Evolutionary conservation across 768 basidiomycete genomes (phyloP).

Genomic region (Boletus sp.): DNA sequence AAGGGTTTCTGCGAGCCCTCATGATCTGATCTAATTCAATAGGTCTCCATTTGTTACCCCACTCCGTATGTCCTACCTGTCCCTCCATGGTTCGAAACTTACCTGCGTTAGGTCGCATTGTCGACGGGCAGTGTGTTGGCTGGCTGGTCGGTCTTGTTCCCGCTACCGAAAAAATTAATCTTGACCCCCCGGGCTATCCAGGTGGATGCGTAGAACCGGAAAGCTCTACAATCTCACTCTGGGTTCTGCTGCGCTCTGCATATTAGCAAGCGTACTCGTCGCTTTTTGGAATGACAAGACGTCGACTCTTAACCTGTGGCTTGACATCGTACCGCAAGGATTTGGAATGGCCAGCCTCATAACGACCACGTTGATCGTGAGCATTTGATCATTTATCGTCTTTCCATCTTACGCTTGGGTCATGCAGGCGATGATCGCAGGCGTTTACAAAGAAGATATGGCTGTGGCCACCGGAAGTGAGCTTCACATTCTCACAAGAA

Average conservation of each 20-base stretch:
- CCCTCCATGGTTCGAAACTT: constrained; percentile 9
- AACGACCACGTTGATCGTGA: constrained; percentile 81
- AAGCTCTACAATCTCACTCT: constrained; percentile 79
- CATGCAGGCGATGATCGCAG: constrained; percentile 80
- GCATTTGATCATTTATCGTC: constrained; percentile 29
- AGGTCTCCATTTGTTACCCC: constrained; percentile 88
- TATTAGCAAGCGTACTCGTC: constrained; percentile 61
- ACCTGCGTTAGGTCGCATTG: constrained; percentile 59
- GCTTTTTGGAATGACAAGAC: constrained; percentile 66
- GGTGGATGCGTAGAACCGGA: constrained; percentile 85
- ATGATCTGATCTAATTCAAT: constrained; percentile 13
- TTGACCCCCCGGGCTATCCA: constrained; percentile 29
- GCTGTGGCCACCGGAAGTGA: constrained; percentile 89
- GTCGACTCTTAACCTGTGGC: constrained; percentile 63
- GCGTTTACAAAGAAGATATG: constrained; percentile 76
- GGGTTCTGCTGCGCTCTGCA: constrained; percentile 55
- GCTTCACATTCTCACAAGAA: constrained; percentile 30
- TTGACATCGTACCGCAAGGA: constrained; percentile 77
- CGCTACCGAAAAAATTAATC: constrained; percentile 2
- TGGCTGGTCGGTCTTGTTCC: constrained; percentile 61
- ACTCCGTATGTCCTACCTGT: constrained; percentile 58
- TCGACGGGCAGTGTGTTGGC: constrained; percentile 84
- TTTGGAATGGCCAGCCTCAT: constrained; percentile 84
- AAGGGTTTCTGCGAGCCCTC: background rate
- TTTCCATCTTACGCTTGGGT: constrained; percentile 3